Conservation (phyloP, 345 rosid genomes). For the Hibiscus mutabilis region DNA sequence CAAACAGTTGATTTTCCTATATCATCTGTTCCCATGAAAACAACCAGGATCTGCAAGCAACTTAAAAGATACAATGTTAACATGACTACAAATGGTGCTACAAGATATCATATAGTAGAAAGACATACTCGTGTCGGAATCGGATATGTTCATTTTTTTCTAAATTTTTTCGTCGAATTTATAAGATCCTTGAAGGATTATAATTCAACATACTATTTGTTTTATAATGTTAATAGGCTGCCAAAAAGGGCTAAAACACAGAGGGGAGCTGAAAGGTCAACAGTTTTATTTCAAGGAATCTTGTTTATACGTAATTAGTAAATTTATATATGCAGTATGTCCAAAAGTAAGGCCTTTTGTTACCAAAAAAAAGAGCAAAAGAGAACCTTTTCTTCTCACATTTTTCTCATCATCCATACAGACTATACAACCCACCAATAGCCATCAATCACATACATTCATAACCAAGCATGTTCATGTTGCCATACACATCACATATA, state of each 20-base stretch:
- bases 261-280: background rate
- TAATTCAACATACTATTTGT: too few species aligned
- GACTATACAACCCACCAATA: background rate
- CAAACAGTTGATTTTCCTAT: constrained; percentile 10
- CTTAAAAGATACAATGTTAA: background rate
- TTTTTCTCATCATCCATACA: background rate
- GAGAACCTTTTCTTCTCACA: background rate
- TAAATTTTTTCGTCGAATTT: too few species aligned
- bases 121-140: too few species aligned
- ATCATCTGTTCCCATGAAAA: constrained; percentile 31
- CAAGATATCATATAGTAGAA: background rate
- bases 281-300: background rate
- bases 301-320: background rate
- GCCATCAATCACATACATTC: background rate
- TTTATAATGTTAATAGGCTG: background rate
- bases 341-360: background rate
- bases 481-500: background rate
- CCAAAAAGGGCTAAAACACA: background rate
- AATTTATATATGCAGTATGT: background rate
- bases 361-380: background rate
- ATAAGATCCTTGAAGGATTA: too few species aligned
- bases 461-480: background rate
- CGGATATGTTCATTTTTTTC: too few species aligned
- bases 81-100: background rate
- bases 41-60: constrained; percentile 22